Evolutionary conservation across 768 basidiomycete species (phyloP), one percentile per base, ranked within the genome.

Genomic region (Daedaleopsis nitida): DNA sequence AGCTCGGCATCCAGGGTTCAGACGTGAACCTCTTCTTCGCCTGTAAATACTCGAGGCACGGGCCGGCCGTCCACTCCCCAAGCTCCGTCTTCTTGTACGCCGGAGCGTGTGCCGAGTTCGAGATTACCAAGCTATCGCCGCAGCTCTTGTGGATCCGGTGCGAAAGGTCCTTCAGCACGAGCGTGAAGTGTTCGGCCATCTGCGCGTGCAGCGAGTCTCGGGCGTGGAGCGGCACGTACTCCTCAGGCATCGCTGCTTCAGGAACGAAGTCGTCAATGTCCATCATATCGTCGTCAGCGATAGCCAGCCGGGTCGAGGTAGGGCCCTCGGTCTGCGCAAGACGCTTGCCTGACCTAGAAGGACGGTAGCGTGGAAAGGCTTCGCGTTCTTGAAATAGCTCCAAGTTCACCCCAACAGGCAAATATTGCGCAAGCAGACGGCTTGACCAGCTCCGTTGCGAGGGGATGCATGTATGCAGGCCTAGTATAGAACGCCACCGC

Each of bases 141-240:
- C 53, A 60, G 23, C 56, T 55, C 50, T 52, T 55, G 8, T 72
- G 70, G 34, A 82, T 77, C 58, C 81, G 81, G 52, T 73, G 76
- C 34, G 82, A 86, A 2, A 91, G 78, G 52, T 84, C 83, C 37
- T 80, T 72, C 49, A 92, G 78, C 55, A 89, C 72, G 52, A 80
- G 78, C 35, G 80, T 80, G 69, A 92, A 92, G 71, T 91, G 85
- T 44, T 87, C 84, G 52, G 89, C 79, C 51, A 91, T 81, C 64
- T 88, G 84, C 21, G 83, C 71, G 70, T 92, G 91, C 51, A 92
- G 79, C 62, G 80, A 74, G 72, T 88, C 87, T 60, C 87, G 77
- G 5, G 87, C 79, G 66, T 89, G 84, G 58, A 79, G 80, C 5
- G 84, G 82, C 32, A 73, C 69, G 52, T 78, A 74, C 42, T 71